A percentile compares a stretch with the other conserved stretches of the same genome.
Evolutionary conservation across 805 yeast species (phyloP).

Genomic region (Pichia gijzeniarum): DNA sequence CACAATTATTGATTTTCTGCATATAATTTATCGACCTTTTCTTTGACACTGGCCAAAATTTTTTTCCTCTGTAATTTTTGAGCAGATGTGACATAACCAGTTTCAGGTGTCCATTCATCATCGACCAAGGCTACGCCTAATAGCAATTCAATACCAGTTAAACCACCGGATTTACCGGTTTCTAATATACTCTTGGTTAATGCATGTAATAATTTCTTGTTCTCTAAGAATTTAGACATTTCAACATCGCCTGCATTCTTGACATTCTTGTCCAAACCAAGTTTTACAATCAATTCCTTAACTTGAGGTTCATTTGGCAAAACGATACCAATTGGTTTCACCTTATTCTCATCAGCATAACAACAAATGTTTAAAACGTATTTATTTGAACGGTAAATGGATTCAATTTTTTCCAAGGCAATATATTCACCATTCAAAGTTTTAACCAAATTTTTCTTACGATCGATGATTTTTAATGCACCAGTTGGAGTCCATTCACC

Average conservation of each 20-base stretch:
- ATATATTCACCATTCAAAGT: conserved; percentile 96
- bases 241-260: conserved; percentile 31
- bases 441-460: conserved; percentile 93
- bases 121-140: conserved; percentile 72
- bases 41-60: conserved; percentile 65
- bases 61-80: conserved; percentile 93
- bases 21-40: conserved; percentile 64
- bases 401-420: conserved; percentile 91
- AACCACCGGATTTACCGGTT: conserved; percentile 77
- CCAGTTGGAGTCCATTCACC: conserved; percentile 88
- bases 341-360: conserved; percentile 82
- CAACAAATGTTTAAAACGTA: conserved; percentile 80
- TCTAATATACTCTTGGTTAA: conserved; percentile 54
- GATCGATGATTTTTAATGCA: conserved; percentile 76
- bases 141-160: conserved; percentile 78
- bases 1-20: conserved; percentile 13
- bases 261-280: conserved; percentile 39
- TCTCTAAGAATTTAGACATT: conserved; percentile 43
- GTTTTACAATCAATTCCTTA: conserved; percentile 50
- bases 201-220: conserved; percentile 47
- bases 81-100: conserved; percentile 89
- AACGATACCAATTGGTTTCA: conserved; percentile 88
- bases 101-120: conserved; percentile 97
- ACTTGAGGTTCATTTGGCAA: conserved; percentile 71
- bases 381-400: conserved; percentile 78